Evolutionary conservation across 2,329 filamentous ascomycete genomes (phyloP), one percentile per base, ranked within the genome.

Genomic region (Chaetomiaceae sp.): DNA sequence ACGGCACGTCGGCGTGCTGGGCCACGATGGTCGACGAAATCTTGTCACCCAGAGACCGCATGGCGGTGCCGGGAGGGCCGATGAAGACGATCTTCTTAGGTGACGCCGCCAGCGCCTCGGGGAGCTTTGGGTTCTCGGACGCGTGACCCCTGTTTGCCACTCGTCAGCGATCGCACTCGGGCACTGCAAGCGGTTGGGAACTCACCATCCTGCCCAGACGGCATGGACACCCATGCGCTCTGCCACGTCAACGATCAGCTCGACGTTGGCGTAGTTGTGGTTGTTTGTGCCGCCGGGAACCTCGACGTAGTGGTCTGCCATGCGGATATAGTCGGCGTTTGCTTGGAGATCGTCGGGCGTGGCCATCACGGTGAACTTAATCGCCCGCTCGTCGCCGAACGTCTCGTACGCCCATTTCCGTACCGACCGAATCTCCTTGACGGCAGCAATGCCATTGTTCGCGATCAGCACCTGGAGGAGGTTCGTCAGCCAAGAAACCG

Each of bases 381-480:
- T 96, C 65, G 92, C 94, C 68, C 88, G 84, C 79, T 99, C 94
- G 75, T 99, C 91, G 76, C 94, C 92, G 70, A 99, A 99, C 7
- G 89, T 95, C 77, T 99, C 94, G 84, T 99, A 99, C 58, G 94
- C 94, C 94, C 94, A 99, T 91, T 97, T 99, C 73, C 94, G 88
- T 69, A 99, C 92, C 56, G 92, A 97, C 72, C 94, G 86, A 71
- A 99, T 99, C 75, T 99, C 94, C 76, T 99, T 99, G 73, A 99
- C 94, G 69, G 94, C 94, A 47, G 94, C 94, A 73, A 99, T 99
- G 81, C 94, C 94, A 78, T 99, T 99, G 80, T 99, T 99, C 71
- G 94, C 94, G 74, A 99, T 99, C 61, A 99, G 82, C 51, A 97
- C 91, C 92, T 97, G 67, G 19, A 4, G 3, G 25, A 20, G 19